These are phyloP conservation scores for Globisporangium megalacanthum DNA, from an alignment of 352 stramenopile genomes.

Conservation along the genomic window DNA sequence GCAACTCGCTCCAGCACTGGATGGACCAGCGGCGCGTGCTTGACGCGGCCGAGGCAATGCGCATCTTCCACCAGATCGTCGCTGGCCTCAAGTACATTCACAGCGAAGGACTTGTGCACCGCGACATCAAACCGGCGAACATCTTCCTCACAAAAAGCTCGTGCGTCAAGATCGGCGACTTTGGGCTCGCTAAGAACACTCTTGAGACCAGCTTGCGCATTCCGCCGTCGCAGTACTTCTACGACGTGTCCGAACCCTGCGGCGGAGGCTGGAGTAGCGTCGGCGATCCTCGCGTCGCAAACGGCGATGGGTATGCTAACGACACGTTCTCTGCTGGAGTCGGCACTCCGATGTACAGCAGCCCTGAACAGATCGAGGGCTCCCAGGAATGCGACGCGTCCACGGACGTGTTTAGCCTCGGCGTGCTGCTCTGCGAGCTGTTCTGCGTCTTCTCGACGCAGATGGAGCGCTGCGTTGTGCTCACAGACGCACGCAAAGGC, in stretches of 20 bases:
- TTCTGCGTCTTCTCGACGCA: constrained; percentile 73
- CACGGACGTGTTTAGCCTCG: constrained; percentile 73
- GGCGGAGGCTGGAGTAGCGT: constrained; percentile 13
- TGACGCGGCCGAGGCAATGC: constrained; percentile 46
- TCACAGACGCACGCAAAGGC: constrained; percentile 39
- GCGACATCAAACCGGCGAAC: constrained; percentile 81
- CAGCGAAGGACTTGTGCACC: constrained; percentile 60
- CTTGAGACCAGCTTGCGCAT: constrained; percentile 54
- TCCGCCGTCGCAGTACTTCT: constrained; percentile 44
- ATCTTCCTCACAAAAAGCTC: constrained; percentile 72
- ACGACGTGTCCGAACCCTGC: constrained; percentile 24
- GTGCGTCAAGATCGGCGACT: constrained; percentile 81
- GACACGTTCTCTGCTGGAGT: constrained; percentile 62
- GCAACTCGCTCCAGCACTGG: constrained; percentile 83
- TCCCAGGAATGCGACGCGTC: constrained; percentile 32
- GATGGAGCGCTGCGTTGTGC: constrained; percentile 68
- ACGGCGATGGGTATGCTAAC: constrained; percentile 5
- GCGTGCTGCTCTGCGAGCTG: constrained; percentile 65
- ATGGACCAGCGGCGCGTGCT: constrained; percentile 47
- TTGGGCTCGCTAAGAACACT: constrained; percentile 72
- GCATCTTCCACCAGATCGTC: constrained; percentile 69
- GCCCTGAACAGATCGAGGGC: constrained; percentile 56
- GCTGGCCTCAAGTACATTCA: constrained; percentile 76
- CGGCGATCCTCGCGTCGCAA: constrained; percentile 16
- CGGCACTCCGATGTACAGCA: constrained; percentile 70